phyloP scores from a whole-genome alignment of 176 grass and related monocot species.

The Thalia dealbata region DNA sequence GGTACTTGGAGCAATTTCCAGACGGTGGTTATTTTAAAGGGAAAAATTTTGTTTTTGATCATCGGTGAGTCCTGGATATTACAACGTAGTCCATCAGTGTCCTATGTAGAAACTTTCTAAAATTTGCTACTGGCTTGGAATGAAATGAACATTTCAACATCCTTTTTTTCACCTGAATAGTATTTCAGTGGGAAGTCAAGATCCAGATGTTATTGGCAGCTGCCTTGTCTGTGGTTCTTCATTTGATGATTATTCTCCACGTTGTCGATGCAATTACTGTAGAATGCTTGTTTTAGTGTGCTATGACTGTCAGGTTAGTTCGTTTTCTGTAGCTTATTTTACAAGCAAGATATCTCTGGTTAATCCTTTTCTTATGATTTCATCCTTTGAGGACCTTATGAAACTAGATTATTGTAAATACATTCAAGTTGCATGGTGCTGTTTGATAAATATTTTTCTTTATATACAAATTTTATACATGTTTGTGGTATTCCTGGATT shows the following conservation, averaged over 20 bases:
- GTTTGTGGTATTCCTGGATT: not conserved
- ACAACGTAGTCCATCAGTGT: not conserved
- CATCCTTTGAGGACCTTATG: not conserved
- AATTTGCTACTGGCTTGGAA: not conserved
- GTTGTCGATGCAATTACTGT: conserved; percentile 61
- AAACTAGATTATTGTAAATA: not conserved
- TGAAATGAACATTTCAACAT: not conserved
- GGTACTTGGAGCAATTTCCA: conserved; percentile 81
- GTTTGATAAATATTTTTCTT: not conserved
- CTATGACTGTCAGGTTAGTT: conserved; percentile 41
- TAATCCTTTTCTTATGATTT: not conserved
- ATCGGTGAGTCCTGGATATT: conserved; percentile 37
- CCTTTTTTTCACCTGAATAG: conserved; percentile 21
- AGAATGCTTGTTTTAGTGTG: conserved; percentile 86
- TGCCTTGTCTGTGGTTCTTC: conserved; percentile 68
- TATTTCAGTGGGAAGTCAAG: conserved; percentile 68
- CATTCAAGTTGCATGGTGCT: not conserved
- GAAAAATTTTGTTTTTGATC: conserved; percentile 98
- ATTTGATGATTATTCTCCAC: conserved; percentile 75
- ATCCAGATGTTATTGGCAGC: conserved; percentile 41
- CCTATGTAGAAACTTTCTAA: not conserved
- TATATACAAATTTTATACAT: not conserved
- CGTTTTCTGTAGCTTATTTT: not conserved
- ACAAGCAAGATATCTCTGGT: conserved; percentile 9
- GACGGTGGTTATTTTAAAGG: conserved; percentile 93